Base-by-base conservation (phyloP, 2,329 filamentous ascomycete genomes). In the Sporothrix pallida region DNA sequence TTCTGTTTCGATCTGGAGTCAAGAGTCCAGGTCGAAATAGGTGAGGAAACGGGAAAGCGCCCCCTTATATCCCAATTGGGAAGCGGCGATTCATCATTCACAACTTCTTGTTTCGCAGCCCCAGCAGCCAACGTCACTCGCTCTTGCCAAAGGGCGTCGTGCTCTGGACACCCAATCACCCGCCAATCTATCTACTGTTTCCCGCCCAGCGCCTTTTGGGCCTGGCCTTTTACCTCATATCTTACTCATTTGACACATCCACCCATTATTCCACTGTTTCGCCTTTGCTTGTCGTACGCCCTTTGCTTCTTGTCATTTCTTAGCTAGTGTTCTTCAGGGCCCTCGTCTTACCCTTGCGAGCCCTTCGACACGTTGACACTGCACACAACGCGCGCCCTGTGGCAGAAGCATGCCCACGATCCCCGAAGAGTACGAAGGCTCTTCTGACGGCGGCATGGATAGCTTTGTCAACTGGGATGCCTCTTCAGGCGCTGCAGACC, bases 401-500 rank as follows among this genome's bases (percentile, higher is more conserved):
- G 74, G 37, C 68, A 13, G 23, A 67, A 73, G 20, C 52, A 75
- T 75, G 74, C 67, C 74, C 8, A 54, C 63, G 42, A 75, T 74
- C 44, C 73, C 72, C 44, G 74, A 88, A 82, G 50, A 68, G 46
- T 68, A 37, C 65, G 65, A 86, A 46, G 58, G 44, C 44, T 50
- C 54, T 31, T 8, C 13, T 23, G 10, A 42, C 15, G 69, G 44
- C 58, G 42, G 37, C 85, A 83, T 87, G 83, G 89, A 91, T 72
- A 87, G 90, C 75, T 89, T 91, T 79, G 87, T 92, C 80, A 84
- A 90, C 79, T 91, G 89, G 87, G 87, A 89, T 63, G 81, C 83
- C 12, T 62, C 74, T 9, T 67, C 72, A 15, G 31, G 50, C 50
- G 60, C 48, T 26, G 26, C 52, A 3, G 62, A 67, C n/a, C 12